Base-by-base conservation (phyloP, 768 basidiomycete species). In the Pleurotus ostreatus region DNA sequence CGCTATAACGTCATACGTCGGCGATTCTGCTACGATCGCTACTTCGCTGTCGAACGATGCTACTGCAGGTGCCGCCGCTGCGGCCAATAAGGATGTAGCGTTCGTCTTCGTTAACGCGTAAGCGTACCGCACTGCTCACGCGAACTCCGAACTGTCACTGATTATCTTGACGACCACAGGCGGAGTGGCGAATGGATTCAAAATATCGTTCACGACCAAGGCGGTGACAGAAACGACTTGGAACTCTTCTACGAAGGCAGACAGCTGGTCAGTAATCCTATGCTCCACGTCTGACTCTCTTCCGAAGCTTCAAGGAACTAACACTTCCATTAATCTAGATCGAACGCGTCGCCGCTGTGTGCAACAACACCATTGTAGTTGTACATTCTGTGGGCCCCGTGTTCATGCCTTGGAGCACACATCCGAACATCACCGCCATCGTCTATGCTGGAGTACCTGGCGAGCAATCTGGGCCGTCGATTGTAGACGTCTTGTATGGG, bases 171-270 rank as follows among this genome's bases (percentile, higher is more conserved):
- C 30, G 7, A 30, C 30, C 30, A 34, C 30, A 34, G 7, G n/a
- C n/a, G n/a, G 41, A 43, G 41, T 20, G 41, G 41, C 8, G 41
- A 44, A 44, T 44, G 41, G 41, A 44, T 44, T 44, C n/a, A n/a
- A 3, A 20, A 44, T 20, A 44, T 44, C 7, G 41, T 44, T 12
- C 41, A 44, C 13, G 41, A 44, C 9, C 41, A 44, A 44, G 41
- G 41, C 20, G 41, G 41, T 16, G 41, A 44, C 55, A 79, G 79
- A 47, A 81, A 83, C 47, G 90, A 90, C 68, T 69, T 90, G 38
- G 88, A 86, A 0, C 79, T 87, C 0, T 90, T 89, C 89, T 76
- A 80, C 55, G 79, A 78, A 39, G 91, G 88, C 6, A 87, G 92
- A 61, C 71, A 77, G 3, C 78, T 94, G 11, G 81, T 95, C 40